phyloP scores from a whole-genome alignment of 129 eudicot genomes.

The Solidago caesia region DNA sequence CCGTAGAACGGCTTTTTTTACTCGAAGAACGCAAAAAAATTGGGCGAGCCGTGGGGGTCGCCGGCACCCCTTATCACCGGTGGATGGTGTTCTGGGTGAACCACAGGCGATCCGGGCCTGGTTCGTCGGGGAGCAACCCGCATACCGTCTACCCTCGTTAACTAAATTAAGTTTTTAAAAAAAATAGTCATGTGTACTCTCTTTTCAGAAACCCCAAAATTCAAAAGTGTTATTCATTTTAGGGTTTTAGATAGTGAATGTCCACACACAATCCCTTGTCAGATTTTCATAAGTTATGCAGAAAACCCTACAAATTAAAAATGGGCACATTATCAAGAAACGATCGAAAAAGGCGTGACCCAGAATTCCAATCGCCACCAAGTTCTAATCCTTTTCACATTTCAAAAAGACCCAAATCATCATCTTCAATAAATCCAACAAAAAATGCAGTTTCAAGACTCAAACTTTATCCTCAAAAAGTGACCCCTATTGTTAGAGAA shows the following conservation, averaged over 20 bases:
- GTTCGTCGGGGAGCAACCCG: no score
- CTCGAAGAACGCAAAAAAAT: no score
- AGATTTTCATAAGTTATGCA: not conserved
- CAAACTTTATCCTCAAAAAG: slow-evolving; percentile 36
- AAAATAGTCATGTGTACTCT: no score
- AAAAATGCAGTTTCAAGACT: slow-evolving; percentile 29
- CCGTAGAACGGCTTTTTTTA: no score
- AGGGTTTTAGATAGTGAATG: not conserved
- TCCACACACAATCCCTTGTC: not conserved
- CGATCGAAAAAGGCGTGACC: slow-evolving; percentile 44
- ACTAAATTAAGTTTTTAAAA: no score
- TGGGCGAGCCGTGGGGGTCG: no score
- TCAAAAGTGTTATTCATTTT: not conserved
- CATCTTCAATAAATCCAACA: slow-evolving; percentile 1
- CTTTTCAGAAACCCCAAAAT: not conserved
- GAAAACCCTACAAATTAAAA: slow-evolving; percentile 27
- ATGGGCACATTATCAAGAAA: slow-evolving; percentile 55
- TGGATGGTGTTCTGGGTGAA: no score
- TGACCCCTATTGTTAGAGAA: slow-evolving; percentile 32
- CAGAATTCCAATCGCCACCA: slow-evolving; percentile 12
- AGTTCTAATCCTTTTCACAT: slow-evolving; percentile 22
- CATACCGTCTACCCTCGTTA: no score
- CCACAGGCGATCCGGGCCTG: no score
- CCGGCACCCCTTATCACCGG: no score
- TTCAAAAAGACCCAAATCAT: slow-evolving; percentile 51